Conservation (phyloP, 140 eudicot species). For the Erigeron philadelphicus region DNA sequence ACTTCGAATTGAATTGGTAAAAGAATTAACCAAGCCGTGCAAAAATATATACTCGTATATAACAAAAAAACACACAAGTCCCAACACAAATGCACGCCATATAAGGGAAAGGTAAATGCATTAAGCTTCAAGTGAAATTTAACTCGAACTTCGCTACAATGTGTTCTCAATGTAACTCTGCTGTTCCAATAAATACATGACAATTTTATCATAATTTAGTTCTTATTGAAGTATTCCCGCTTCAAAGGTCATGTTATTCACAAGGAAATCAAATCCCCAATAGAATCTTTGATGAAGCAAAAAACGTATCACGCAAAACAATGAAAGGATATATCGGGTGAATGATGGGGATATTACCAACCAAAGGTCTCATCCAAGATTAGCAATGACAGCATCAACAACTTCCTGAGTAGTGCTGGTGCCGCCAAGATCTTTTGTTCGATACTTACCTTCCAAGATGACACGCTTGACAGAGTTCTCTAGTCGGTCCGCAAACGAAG, state of each 20-base stretch:
- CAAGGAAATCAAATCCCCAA: conserved; percentile 25
- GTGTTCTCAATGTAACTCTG: conserved; percentile 4
- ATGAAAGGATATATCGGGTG: conserved; percentile 3
- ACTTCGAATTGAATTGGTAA: too few relatives aligned
- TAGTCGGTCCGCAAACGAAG: conserved; percentile 76
- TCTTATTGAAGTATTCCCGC: conserved; percentile 18
- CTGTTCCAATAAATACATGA: conserved; percentile 10
- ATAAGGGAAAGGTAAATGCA: not conserved
- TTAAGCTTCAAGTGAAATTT: conserved; percentile 10
- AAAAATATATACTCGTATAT: too few relatives aligned
- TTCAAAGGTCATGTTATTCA: conserved; percentile 31
- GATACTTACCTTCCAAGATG: conserved; percentile 50
- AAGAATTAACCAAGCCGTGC: too few relatives aligned
- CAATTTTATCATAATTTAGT: conserved; percentile 1
- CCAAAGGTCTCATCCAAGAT: conserved; percentile 36
- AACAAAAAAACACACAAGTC: too few relatives aligned
- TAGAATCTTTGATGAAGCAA: not conserved
- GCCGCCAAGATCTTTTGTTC: conserved; percentile 82
- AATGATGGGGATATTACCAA: too few relatives aligned
- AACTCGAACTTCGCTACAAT: conserved; percentile 4
- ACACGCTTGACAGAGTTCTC: conserved; percentile 67
- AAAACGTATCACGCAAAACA: conserved; percentile 9
- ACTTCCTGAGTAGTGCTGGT: conserved; percentile 65
- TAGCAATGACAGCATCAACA: conserved; percentile 72
- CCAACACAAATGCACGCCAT: too few relatives aligned